Evolutionary conservation across 352 stramenopile genomes (phyloP).

Genomic region (Globisporangium iwayamae): DNA sequence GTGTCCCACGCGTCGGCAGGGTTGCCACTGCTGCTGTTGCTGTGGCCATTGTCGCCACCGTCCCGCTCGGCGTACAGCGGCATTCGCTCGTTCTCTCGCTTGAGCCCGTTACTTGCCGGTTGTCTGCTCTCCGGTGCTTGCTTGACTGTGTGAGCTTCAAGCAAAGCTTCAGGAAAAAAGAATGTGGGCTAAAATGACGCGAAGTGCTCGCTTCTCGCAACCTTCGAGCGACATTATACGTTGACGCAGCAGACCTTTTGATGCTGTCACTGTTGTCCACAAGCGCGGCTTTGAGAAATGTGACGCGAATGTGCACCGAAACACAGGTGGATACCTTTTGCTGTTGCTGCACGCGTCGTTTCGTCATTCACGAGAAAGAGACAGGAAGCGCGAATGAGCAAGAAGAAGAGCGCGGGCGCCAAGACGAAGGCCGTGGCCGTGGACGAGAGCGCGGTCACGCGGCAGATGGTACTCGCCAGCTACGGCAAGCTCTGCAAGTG

Average conservation of each 20-base stretch:
- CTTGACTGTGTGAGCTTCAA: slow-evolving; percentile 4
- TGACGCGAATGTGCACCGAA: background rate
- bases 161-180: slow-evolving; percentile 1
- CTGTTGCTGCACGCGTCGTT: background rate
- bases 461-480: slow-evolving; percentile 55
- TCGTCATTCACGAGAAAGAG: background rate
- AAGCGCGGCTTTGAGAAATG: background rate
- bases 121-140: background rate
- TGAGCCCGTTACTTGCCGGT: too few relatives aligned
- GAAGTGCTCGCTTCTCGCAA: background rate
- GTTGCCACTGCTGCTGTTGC: background rate
- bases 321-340: too few relatives aligned
- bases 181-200: background rate
- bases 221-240: background rate
- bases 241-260: background rate
- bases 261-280: too few relatives aligned
- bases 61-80: background rate
- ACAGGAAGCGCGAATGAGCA: slow-evolving; percentile 36
- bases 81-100: background rate
- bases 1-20: slow-evolving; percentile 42
- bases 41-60: too few relatives aligned
- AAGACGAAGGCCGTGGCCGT: slow-evolving; percentile 51
- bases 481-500: slow-evolving; percentile 82
- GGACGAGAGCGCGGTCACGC: slow-evolving; percentile 66
- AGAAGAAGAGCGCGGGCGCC: slow-evolving; percentile 37